phyloP scores from a whole-genome alignment of 2,329 filamentous ascomycete genomes.

The Aspergillus chevalieri region DNA sequence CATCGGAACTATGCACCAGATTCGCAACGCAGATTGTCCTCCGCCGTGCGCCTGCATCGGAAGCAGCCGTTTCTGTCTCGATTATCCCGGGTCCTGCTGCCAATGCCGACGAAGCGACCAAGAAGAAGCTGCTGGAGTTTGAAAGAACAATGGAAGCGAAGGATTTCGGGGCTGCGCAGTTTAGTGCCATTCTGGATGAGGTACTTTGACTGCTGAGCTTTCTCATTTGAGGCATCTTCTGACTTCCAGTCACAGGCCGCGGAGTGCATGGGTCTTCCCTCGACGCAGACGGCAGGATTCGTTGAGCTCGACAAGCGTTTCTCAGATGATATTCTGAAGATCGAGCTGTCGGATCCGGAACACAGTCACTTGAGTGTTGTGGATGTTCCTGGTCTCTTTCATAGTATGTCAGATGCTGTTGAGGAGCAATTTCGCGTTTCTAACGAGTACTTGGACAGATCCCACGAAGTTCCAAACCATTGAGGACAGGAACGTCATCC shows the following conservation, averaged over 20 bases:
- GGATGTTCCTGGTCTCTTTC: conserved; percentile 42
- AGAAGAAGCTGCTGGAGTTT: conserved; percentile 12
- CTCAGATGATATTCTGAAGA: conserved; percentile 36
- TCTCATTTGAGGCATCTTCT: not conserved
- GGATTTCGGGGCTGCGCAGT: conserved; percentile 13
- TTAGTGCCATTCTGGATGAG: conserved; percentile 18
- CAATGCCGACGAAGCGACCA: conserved; percentile 6
- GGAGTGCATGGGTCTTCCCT: conserved; percentile 21
- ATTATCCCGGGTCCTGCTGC: conserved; percentile 28
- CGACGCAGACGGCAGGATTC: conserved; percentile 5
- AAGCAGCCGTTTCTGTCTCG: conserved; percentile 17
- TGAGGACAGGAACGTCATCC: conserved; percentile 50
- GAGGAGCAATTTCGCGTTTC: not conserved
- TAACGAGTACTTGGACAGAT: conserved; percentile 6
- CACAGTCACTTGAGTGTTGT: conserved; percentile 38
- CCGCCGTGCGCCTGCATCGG: conserved; percentile 9
- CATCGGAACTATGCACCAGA: conserved; percentile 24
- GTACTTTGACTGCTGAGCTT: conserved; percentile 6
- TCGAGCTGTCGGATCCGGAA: conserved; percentile 38
- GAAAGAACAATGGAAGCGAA: conserved; percentile 5
- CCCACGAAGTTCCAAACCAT: conserved; percentile 49
- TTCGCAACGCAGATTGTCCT: conserved; percentile 29
- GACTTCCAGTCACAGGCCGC: conserved; percentile 15
- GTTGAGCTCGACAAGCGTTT: conserved; percentile 25
- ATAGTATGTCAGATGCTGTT: conserved; percentile 11